These are phyloP conservation scores for Leishmania mexicana DNA, from an alignment of 208 protist genomes.

Conservation along the genomic window DNA sequence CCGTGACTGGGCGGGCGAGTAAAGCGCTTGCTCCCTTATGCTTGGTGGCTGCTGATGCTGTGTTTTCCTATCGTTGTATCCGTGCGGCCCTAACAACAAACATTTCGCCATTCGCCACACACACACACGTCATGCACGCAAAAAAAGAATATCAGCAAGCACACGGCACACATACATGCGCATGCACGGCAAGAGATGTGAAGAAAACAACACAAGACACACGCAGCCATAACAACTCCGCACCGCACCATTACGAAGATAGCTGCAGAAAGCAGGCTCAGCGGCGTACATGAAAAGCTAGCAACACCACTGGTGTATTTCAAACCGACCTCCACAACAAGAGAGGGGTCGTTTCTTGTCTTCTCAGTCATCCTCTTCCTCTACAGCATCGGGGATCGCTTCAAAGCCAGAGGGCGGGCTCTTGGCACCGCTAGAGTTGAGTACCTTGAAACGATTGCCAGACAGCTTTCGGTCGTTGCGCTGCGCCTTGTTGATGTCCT, in stretches of 20 bases:
- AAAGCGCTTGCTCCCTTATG: background rate
- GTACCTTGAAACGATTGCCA: slow-evolving; percentile 85
- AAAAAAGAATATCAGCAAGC: background rate
- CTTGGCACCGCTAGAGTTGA: slow-evolving; percentile 78
- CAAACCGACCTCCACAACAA: too few species aligned
- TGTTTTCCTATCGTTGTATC: background rate
- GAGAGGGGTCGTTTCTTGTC: background rate
- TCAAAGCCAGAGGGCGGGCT: slow-evolving; percentile 83
- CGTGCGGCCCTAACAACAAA: background rate
- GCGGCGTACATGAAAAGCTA: background rate
- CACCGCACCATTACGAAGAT: background rate
- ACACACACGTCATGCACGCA: background rate
- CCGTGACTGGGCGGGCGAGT: background rate
- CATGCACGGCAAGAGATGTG: background rate
- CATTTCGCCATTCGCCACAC: background rate
- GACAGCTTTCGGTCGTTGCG: slow-evolving; percentile 91
- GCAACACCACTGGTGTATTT: background rate
- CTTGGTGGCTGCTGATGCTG: background rate
- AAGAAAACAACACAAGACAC: background rate
- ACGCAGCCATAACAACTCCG: background rate
- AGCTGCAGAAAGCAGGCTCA: background rate
- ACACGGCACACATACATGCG: background rate
- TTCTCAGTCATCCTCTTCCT: slow-evolving; percentile 74
- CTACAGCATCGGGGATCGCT: slow-evolving; percentile 75
- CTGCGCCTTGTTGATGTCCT: slow-evolving; percentile 92